Conservation (phyloP, 345 rosid genomes). For the Turritis glabra region DNA sequence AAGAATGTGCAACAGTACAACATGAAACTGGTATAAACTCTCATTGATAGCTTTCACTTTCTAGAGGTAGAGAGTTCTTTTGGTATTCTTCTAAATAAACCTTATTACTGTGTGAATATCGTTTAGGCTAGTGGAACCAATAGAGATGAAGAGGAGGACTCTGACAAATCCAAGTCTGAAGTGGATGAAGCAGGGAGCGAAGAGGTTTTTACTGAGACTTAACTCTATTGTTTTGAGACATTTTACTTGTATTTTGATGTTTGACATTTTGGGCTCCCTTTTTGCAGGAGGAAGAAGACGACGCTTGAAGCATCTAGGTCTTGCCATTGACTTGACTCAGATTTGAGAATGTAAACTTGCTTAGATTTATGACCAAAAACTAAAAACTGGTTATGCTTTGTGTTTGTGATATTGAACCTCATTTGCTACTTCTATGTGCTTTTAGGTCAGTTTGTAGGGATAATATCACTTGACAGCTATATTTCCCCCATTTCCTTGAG, state of each 20-base stretch:
- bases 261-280: neutral
- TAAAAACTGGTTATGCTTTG: conserved; percentile 28
- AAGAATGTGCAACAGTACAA: conserved; percentile 67
- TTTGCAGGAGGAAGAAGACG: conserved; percentile 64
- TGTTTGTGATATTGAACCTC: conserved; percentile 27
- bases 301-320: conserved; percentile 38
- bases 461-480: conserved; percentile 24
- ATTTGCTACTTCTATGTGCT: conserved; percentile 18
- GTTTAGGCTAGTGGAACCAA: conserved; percentile 56
- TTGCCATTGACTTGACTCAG: conserved; percentile 36
- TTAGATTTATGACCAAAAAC: conserved; percentile 31
- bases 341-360: conserved; percentile 35
- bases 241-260: neutral
- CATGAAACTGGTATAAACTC: conserved; percentile 49
- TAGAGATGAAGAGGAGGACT: conserved; percentile 60
- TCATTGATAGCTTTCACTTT: neutral
- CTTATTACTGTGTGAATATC: neutral
- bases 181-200: conserved; percentile 63
- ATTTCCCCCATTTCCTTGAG: neutral
- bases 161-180: conserved; percentile 81
- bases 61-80: neutral
- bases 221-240: neutral
- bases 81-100: neutral
- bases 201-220: conserved; percentile 45
- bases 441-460: conserved; percentile 28